Conservation (phyloP, 2,329 filamentous ascomycete species). For the Alternaria novae-zelandiae region DNA sequence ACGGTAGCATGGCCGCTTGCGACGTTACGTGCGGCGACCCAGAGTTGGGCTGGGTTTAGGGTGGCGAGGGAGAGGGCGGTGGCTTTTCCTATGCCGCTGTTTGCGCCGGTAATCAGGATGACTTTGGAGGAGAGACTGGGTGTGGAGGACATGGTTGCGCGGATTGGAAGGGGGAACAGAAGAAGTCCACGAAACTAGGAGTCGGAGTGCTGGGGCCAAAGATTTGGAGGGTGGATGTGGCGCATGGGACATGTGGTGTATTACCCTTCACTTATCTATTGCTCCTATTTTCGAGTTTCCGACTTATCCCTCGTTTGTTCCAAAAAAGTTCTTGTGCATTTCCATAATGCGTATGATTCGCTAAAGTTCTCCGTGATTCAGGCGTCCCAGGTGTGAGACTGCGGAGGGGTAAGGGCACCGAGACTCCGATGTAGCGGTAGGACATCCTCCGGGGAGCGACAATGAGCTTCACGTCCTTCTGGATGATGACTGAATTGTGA, state of each 20-base stretch:
- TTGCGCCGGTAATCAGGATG: not conserved
- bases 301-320: not conserved
- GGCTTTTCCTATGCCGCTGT: not conserved
- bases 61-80: not conserved
- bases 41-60: not conserved
- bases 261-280: not conserved
- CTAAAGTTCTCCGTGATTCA: not conserved
- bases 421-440: not conserved
- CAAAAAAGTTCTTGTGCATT: not conserved
- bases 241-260: not conserved
- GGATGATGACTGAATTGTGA: accelerated
- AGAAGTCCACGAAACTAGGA: not conserved
- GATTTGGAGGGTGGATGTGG: not conserved
- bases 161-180: not conserved
- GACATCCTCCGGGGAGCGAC: not conserved
- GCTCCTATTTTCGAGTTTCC: not conserved
- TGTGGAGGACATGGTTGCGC: not conserved
- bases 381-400: not conserved
- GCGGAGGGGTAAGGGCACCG: not conserved
- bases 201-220: not conserved
- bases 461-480: not conserved
- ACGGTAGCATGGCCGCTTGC: not conserved
- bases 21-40: not conserved
- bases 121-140: not conserved
- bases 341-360: not conserved